Base-by-base conservation (phyloP, 2,329 filamentous ascomycete genomes). In the Venturia pyrina region DNA sequence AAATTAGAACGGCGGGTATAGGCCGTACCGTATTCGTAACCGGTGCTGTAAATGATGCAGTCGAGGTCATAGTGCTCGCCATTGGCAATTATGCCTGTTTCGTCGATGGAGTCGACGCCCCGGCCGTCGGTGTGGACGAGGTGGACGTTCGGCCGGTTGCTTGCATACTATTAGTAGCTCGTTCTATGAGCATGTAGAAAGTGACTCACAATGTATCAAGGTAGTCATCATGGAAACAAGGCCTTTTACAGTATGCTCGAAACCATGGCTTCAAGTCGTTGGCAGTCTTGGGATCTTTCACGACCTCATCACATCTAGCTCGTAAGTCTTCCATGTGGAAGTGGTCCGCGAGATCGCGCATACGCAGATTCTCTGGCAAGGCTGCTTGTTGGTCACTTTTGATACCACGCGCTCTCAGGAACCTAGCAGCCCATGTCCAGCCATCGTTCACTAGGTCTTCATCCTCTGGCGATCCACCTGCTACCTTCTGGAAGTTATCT, bases 171-270 rank as follows among this genome's bases (percentile, higher is more conserved):
- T 17, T 13, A 24, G 34, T 34, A 57, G 50, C 2, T 15, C 6
- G 1, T 3, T 34, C 28, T 3, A 32, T 28, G 28, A 28, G 28
- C 28, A 28, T 28, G 4, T 28, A 4, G 28, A 28, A 28, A 28
- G 5, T 7, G 19, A 43, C 59, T 32, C 43, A 62, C 59, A 43
- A 87, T 0, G 79, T 66, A 13, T 76, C 71, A 2, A 87, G 78
- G 69, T 83, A 86, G 10, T 79, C 77, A 69, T 86, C 83, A 72
- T 82, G 82, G 72, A 85, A 86, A 40, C 78, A 81, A 0, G 86
- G 85, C 0, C 86, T 80, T 72, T 89, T 89, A 76, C 86, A 89
- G 80, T 82, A 87, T 0, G 75, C 74, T 0, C 82, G 80, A 79
- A 88, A 89, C 82, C 83, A 87, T 0, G 84, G 77, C 70, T 85